These are phyloP conservation scores for Colletotrichum liriopes DNA, from an alignment of 2,329 filamentous ascomycete genomes.

Conservation along the genomic window DNA sequence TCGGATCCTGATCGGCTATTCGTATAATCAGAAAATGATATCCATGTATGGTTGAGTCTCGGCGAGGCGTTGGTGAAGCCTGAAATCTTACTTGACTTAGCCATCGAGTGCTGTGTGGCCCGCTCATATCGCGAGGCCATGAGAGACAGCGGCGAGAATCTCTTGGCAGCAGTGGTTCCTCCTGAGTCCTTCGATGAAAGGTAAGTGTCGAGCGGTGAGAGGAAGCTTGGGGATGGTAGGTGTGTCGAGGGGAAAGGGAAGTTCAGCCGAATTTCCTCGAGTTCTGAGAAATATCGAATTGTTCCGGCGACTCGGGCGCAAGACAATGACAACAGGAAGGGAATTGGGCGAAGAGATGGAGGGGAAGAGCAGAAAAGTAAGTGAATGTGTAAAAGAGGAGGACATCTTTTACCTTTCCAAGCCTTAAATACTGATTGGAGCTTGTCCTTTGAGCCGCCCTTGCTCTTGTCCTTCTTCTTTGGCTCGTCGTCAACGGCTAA, in stretches of 20 bases:
- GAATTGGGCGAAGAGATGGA: background rate
- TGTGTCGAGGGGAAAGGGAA: background rate
- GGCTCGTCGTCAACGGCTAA: background rate
- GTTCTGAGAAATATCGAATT: no score
- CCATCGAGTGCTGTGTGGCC: constrained; percentile 5
- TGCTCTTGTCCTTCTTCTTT: background rate
- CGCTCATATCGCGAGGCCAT: background rate
- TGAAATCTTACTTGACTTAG: constrained; percentile 14
- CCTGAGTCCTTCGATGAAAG: background rate
- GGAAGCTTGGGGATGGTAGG: background rate
- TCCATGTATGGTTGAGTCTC: no score
- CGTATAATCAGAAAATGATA: background rate
- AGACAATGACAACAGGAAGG: background rate
- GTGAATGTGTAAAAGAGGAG: background rate
- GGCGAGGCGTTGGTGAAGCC: background rate
- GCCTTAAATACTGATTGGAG: background rate
- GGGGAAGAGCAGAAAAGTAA: background rate
- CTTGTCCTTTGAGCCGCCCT: background rate
- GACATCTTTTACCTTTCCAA: constrained; percentile 3
- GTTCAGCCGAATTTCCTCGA: background rate
- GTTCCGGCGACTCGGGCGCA: background rate
- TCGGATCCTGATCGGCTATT: background rate
- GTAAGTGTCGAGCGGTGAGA: background rate
- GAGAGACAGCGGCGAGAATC: background rate
- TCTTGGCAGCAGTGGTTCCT: background rate